Evolutionary conservation across 495 filamentous ascomycete species (phyloP).

Genomic region (Durotheca rogersii): DNA sequence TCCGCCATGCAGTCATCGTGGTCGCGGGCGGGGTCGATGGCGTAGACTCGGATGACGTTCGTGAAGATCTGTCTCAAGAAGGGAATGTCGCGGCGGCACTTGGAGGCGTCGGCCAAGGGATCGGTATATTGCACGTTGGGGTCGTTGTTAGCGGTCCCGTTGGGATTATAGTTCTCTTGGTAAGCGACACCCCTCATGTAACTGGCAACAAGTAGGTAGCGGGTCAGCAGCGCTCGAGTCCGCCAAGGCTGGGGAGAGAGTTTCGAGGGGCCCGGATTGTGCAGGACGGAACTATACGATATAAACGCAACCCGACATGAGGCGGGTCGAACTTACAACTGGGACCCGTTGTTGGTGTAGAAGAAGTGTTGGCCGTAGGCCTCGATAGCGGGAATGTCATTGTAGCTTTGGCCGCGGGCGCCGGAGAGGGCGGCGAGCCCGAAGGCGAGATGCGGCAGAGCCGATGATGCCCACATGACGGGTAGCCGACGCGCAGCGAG

Average conservation of each 20-base stretch:
- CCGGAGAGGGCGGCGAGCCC: conserved; percentile 31
- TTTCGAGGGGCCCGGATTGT: too few species aligned
- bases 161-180: conserved; percentile 58
- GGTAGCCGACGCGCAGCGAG: conserved; percentile 3
- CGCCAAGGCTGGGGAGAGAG: conserved; percentile 15
- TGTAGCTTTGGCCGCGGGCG: conserved; percentile 31
- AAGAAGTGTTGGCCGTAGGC: conserved; percentile 37
- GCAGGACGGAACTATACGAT: not conserved
- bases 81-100: conserved; percentile 81
- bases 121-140: conserved; percentile 50
- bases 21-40: conserved; percentile 74
- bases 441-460: conserved; percentile 22
- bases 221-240: conserved; percentile 12
- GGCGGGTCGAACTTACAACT: conserved; percentile 31
- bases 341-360: conserved; percentile 37
- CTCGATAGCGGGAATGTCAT: conserved; percentile 31
- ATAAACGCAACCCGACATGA: too few species aligned
- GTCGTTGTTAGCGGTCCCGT: conserved; percentile 39
- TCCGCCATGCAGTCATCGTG: conserved; percentile 83
- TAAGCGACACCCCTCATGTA: conserved; percentile 88
- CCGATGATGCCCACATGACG: conserved; percentile 32
- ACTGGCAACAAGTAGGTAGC: conserved; percentile 17
- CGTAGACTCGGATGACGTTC: conserved; percentile 92
- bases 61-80: conserved; percentile 72
- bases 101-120: conserved; percentile 68